Evolutionary conservation across 2,329 filamentous ascomycete genomes (phyloP).

Genomic region (Emmonsiellopsis sp.): DNA sequence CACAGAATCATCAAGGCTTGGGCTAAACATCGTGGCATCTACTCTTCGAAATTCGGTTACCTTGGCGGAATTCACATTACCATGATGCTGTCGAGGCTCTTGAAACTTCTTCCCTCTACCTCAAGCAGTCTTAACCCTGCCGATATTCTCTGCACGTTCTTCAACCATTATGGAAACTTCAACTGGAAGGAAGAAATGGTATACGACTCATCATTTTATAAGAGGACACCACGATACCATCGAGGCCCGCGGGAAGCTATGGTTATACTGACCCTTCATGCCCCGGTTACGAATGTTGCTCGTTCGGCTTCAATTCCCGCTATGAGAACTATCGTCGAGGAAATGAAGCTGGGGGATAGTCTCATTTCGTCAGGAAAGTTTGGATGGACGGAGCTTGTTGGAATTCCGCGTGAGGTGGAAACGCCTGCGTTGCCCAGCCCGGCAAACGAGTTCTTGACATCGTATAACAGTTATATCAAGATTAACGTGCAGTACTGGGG

Average conservation of each 20-base stretch:
- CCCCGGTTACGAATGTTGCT: constrained; percentile 53
- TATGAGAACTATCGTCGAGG: constrained; percentile 41
- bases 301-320: constrained; percentile 47
- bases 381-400: constrained; percentile 40
- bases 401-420: constrained; percentile 8
- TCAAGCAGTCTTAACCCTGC: constrained; percentile 34
- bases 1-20: constrained; percentile 54
- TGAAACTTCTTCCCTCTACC: constrained; percentile 44
- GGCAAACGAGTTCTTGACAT: constrained; percentile 41
- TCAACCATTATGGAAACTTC: constrained; percentile 53
- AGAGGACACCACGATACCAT: constrained; percentile 36
- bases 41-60: constrained; percentile 56
- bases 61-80: constrained; percentile 58
- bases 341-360: constrained; percentile 41
- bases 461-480: constrained; percentile 49
- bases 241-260: constrained; percentile 52
- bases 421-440: constrained; percentile 13
- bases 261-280: constrained; percentile 54
- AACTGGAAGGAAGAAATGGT: constrained; percentile 49
- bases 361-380: constrained; percentile 29
- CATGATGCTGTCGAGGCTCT: constrained; percentile 51
- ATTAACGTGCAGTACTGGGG: constrained; percentile 61
- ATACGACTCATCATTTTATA: constrained; percentile 50
- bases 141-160: constrained; percentile 52
- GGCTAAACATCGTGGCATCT: constrained; percentile 54